Evolutionary conservation across 2,329 filamentous ascomycete species (phyloP).

Genomic region (Aspergillus pseudoglaucus): DNA sequence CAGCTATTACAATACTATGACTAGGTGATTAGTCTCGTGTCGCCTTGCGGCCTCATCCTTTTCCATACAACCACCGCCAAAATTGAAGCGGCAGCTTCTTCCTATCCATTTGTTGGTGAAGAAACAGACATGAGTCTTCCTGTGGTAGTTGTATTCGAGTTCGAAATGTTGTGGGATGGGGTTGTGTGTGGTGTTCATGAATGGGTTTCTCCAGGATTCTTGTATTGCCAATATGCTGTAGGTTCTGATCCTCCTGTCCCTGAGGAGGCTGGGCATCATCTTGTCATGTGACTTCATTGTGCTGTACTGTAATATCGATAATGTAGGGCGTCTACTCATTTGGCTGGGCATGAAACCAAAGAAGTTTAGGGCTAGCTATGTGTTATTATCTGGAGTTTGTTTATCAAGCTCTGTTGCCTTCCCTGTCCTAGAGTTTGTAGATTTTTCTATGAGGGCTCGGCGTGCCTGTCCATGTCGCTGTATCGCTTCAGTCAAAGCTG

Average conservation of each 20-base stretch:
- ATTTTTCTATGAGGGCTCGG: not conserved
- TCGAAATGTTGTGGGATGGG: not conserved
- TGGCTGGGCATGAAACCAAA: not conserved
- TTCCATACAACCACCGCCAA: no score
- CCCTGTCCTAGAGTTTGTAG: not conserved
- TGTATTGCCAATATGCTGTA: not conserved
- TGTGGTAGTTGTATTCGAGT: not conserved
- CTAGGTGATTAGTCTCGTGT: no score
- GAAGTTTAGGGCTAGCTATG: not conserved
- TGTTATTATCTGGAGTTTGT: not conserved
- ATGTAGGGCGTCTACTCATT: not conserved
- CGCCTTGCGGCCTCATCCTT: no score
- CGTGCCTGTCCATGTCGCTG: not conserved
- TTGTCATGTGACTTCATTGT: not conserved
- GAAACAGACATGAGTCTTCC: not conserved
- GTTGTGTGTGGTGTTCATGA: not conserved
- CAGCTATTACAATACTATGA: no score
- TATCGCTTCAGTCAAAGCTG: constrained; percentile 7
- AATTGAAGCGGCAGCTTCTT: no score
- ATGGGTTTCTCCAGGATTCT: not conserved
- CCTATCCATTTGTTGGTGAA: not conserved
- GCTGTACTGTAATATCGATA: not conserved
- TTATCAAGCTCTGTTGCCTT: no score
- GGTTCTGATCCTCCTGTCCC: not conserved
- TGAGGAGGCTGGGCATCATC: not conserved